Evolutionary conservation across 225 moss, liverwort and hornwort genomes (phyloP).

Genomic region (Bryum argenteum): DNA sequence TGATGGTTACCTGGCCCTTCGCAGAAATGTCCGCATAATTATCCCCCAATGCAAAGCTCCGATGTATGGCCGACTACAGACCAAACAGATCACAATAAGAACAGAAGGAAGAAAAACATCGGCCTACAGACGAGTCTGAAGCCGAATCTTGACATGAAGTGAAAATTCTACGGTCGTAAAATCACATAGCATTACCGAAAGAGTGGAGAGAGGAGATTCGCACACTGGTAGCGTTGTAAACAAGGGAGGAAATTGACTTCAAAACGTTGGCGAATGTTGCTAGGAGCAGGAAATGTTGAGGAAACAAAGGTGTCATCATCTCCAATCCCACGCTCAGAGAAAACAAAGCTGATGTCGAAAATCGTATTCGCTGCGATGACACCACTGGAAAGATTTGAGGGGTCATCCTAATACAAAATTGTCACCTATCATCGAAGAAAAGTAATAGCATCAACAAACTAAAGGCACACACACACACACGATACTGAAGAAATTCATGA

Average conservation of each 20-base stretch:
- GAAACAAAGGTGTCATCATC: conserved; percentile 81
- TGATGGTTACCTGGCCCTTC: conserved; percentile 78
- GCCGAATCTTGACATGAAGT: conserved; percentile 7
- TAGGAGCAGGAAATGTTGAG: conserved; percentile 75
- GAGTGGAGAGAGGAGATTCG: conserved; percentile 33
- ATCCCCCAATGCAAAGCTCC: conserved; percentile 85
- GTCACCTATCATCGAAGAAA: conserved; percentile 7
- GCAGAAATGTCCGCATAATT: conserved; percentile 94
- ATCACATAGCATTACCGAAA: conserved; percentile 18
- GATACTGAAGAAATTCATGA: background rate
- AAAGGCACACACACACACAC: background rate
- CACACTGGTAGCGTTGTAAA: conserved; percentile 96
- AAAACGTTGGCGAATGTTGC: conserved; percentile 90
- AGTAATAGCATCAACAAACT: conserved; percentile 5
- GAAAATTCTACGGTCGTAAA: background rate
- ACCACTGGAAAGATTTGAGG: conserved; percentile 10
- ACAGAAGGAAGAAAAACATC: conserved; percentile 3
- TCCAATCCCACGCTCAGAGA: conserved; percentile 89
- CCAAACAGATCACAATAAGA: conserved; percentile 23
- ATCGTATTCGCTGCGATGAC: conserved; percentile 76
- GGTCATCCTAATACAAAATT: background rate
- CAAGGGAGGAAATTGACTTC: conserved; percentile 86
- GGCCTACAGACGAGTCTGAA: conserved; percentile 12
- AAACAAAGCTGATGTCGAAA: conserved; percentile 83
- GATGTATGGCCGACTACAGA: conserved; percentile 86